Evolutionary conservation across 169 alveolate species (phyloP).

Genomic region (Cryptosporidium sp.): DNA sequence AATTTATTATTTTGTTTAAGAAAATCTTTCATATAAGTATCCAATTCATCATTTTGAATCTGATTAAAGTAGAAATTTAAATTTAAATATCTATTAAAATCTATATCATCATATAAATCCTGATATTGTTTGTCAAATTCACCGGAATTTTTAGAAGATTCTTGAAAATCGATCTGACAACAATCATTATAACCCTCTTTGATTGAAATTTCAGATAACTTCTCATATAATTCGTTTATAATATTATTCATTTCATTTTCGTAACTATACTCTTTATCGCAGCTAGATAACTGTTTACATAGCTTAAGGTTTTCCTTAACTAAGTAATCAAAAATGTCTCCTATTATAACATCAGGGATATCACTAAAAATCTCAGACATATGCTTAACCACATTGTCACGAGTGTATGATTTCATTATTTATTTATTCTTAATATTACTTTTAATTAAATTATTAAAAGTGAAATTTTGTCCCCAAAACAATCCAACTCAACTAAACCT

Average conservation of each 20-base stretch:
- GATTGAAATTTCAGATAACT: slow-evolving; percentile 26
- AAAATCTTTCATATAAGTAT: neutral
- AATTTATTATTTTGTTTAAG: neutral
- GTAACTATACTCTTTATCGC: neutral
- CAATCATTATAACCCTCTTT: neutral
- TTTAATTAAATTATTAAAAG: neutral
- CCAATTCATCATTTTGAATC: neutral
- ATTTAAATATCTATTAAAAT: neutral
- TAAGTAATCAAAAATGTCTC: slow-evolving; percentile 47
- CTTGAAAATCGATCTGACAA: neutral
- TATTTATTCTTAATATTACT: neutral
- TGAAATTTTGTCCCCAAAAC: neutral
- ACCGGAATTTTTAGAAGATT: neutral
- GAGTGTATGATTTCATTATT: slow-evolving; percentile 17
- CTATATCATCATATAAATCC: neutral
- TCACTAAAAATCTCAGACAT: slow-evolving; percentile 66
- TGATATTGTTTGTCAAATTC: neutral
- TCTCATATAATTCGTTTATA: slow-evolving; percentile 7
- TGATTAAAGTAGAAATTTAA: neutral
- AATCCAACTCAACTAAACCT: neutral
- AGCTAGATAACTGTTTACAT: neutral
- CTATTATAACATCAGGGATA: slow-evolving; percentile 43
- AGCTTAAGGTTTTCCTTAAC: slow-evolving; percentile 1
- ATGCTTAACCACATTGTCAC: slow-evolving; percentile 33
- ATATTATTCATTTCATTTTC: slow-evolving; percentile 20